A percentile compares a stretch with the other conserved stretches of the same genome.
phyloP scores from a whole-genome alignment of 2,329 filamentous ascomycete species.

The Colletotrichum cereale region DNA sequence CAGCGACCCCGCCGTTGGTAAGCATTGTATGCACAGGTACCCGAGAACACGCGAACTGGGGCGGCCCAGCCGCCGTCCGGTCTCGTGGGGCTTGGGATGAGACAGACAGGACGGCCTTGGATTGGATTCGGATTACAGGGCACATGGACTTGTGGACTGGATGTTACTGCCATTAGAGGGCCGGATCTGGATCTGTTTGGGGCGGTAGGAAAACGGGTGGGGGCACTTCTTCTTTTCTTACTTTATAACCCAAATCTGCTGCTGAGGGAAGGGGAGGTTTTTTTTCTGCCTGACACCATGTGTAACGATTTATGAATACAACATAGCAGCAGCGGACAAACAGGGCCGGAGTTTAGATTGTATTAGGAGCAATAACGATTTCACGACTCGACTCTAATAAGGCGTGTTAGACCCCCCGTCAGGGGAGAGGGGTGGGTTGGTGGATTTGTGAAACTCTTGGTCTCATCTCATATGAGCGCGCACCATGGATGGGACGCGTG shows the following conservation, averaged over 20 bases:
- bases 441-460: no score
- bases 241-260: slow-evolving; percentile 7
- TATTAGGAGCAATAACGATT: slow-evolving; percentile 39
- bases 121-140: slow-evolving; percentile 34
- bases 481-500: no score
- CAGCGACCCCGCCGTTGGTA: slow-evolving; percentile 33
- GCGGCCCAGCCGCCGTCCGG: slow-evolving; percentile 7
- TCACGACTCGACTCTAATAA: slow-evolving; percentile 20
- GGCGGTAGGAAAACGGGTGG: neutral
- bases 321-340: slow-evolving; percentile 40
- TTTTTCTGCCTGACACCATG: slow-evolving; percentile 32
- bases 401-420: neutral
- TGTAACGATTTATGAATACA: slow-evolving; percentile 40
- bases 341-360: slow-evolving; percentile 33
- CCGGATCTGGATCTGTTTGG: slow-evolving; percentile 20
- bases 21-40: slow-evolving; percentile 22
- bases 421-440: neutral
- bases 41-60: slow-evolving; percentile 5
- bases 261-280: neutral
- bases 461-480: neutral
- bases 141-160: slow-evolving; percentile 17
- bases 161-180: slow-evolving; percentile 33
- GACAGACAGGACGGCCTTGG: neutral
- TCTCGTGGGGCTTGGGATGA: neutral
- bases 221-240: slow-evolving; percentile 25